Percentiles rank a stretch among this genome's conserved stretches.
Evolutionary conservation across 768 basidiomycete genomes (phyloP).

Genomic region (Suillus subaureus): DNA sequence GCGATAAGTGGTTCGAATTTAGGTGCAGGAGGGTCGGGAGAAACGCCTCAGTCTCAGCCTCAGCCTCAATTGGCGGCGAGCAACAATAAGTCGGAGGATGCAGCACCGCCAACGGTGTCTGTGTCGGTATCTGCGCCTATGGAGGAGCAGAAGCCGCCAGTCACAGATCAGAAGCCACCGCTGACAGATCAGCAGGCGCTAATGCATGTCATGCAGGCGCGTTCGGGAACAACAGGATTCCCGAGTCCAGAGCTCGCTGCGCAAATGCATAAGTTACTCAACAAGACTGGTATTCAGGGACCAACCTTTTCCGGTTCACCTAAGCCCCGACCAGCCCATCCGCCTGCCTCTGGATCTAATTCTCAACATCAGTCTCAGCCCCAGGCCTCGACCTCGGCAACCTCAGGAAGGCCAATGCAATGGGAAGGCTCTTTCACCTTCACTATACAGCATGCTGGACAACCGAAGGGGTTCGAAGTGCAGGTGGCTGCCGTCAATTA

Average conservation of each 20-base stretch:
- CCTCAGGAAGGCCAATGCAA: slow-evolving; percentile 6
- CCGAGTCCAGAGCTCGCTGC: slow-evolving; percentile 26
- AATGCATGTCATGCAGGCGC: slow-evolving; percentile 32
- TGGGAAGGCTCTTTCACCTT: slow-evolving; percentile 57
- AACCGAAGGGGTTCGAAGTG: slow-evolving; percentile 34
- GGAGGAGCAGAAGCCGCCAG: slow-evolving; percentile 23
- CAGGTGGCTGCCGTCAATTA: slow-evolving; percentile 33
- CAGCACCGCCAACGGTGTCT: background rate
- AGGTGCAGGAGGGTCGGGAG: background rate
- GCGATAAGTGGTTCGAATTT: background rate
- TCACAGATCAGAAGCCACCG: slow-evolving; percentile 18
- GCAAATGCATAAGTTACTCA: slow-evolving; percentile 53
- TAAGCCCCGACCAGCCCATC: slow-evolving; percentile 13
- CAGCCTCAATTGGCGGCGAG: background rate
- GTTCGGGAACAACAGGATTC: slow-evolving; percentile 19
- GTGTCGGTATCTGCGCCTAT: background rate
- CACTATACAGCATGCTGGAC: slow-evolving; percentile 34
- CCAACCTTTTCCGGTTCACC: slow-evolving; percentile 19
- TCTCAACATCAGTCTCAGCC: background rate
- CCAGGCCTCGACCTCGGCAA: slow-evolving; percentile 6
- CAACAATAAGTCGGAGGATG: background rate
- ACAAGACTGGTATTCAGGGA: slow-evolving; percentile 42
- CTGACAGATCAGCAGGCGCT: slow-evolving; percentile 19
- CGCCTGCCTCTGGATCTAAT: background rate
- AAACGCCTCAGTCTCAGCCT: background rate